These are phyloP conservation scores for Penicillium lagena DNA, from an alignment of 495 filamentous ascomycete species.

Conservation along the genomic window DNA sequence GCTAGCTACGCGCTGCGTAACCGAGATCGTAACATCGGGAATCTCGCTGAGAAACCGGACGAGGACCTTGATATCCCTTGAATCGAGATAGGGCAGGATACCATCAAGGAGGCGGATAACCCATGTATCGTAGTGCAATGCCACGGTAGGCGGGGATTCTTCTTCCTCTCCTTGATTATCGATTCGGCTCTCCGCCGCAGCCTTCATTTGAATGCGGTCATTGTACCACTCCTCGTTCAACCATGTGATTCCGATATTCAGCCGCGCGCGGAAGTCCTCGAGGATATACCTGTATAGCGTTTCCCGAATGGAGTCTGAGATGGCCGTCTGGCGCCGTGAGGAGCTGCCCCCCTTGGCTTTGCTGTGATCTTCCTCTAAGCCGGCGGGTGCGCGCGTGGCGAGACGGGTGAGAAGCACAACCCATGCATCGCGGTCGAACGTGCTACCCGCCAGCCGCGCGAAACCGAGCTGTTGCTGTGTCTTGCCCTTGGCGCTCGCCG, in stretches of 20 bases:
- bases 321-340: constrained; percentile 19
- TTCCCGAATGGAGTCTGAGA: constrained; percentile 69
- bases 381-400: constrained; percentile 71
- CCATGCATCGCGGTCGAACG: constrained; percentile 86
- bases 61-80: constrained; percentile 72
- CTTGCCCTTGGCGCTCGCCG: constrained; percentile 39
- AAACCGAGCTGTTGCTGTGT: constrained; percentile 52
- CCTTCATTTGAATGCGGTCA: constrained; percentile 58
- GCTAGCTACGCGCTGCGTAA: constrained; percentile 69
- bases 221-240: constrained; percentile 98
- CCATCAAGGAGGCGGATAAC: constrained; percentile 73
- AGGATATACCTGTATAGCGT: constrained; percentile 75
- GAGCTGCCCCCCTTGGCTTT: constrained; percentile 18
- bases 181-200: constrained; percentile 30
- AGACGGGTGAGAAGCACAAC: constrained; percentile 78
- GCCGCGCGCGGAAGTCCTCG: constrained; percentile 81
- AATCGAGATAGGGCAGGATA: constrained; percentile 81
- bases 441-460: constrained; percentile 76
- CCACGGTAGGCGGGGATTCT: constrained; percentile 16
- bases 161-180: constrained; percentile 15
- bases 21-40: constrained; percentile 62
- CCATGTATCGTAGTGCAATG: constrained; percentile 72
- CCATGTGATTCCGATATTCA: constrained; percentile 85
- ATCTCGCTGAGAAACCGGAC: constrained; percentile 90
- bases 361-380: constrained; percentile 47